These are phyloP conservation scores for Yamadazyma atlantica DNA, from an alignment of 1,139 yeast genomes.

Conservation along the genomic window DNA sequence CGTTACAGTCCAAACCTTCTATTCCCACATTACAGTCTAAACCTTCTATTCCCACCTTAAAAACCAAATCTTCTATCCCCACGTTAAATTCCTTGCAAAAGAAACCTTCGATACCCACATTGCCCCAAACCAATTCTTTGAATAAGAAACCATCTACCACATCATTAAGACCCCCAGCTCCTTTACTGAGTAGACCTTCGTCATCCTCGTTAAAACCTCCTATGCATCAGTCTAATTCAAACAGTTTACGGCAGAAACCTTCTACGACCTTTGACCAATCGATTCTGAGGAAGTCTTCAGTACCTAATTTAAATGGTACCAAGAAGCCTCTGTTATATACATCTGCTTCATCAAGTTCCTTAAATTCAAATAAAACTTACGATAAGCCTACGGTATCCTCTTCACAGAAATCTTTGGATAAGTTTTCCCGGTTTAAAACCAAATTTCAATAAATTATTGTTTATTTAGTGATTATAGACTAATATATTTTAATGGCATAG, in stretches of 20 bases:
- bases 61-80: slow-evolving; percentile 9
- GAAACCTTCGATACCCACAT: slow-evolving; percentile 6
- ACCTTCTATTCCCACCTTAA: slow-evolving; percentile 11
- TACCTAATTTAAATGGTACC: neutral
- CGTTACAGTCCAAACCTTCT: slow-evolving; percentile 13
- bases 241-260: neutral
- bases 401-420: slow-evolving; percentile 37
- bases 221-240: no score
- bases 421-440: slow-evolving; percentile 31
- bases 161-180: neutral
- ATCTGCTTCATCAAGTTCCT: neutral
- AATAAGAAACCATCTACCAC: slow-evolving; percentile 1
- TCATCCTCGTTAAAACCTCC: no score
- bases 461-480: neutral
- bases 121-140: slow-evolving; percentile 4
- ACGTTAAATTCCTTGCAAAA: slow-evolving; percentile 6
- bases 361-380: slow-evolving; percentile 22
- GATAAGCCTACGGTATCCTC: slow-evolving; percentile 48
- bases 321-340: neutral
- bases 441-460: slow-evolving; percentile 20
- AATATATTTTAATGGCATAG: neutral
- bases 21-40: slow-evolving; percentile 17
- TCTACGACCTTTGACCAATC: neutral
- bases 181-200: neutral
- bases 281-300: neutral